A percentile compares a stretch with the other conserved stretches of the same genome.
Evolutionary conservation across 2,329 filamentous ascomycete genomes (phyloP).

Genomic region (Myriosclerotinia duriaeana): DNA sequence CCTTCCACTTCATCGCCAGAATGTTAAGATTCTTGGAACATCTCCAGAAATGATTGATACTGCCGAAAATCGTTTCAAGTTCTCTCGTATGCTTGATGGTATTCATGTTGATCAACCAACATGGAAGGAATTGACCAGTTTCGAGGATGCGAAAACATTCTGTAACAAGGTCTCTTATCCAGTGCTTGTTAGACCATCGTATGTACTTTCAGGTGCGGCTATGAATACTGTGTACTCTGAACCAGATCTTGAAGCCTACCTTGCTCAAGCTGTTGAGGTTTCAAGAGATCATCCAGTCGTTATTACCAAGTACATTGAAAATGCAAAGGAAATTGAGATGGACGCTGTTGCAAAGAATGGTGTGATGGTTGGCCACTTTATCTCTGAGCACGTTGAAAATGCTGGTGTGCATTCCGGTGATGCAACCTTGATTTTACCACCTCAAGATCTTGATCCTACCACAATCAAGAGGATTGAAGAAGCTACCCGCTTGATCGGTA

Average conservation of each 20-base stretch:
- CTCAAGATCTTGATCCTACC: conserved; percentile 70
- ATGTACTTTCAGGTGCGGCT: conserved; percentile 94
- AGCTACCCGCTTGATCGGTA: conserved; percentile 92
- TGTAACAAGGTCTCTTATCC: conserved; percentile 85
- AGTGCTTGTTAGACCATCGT: conserved; percentile 89
- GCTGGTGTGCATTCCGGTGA: conserved; percentile 98
- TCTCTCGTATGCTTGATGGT: conserved; percentile 94
- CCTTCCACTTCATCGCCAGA: conserved; percentile 85
- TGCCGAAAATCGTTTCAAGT: conserved; percentile 97
- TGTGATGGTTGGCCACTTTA: conserved; percentile 83
- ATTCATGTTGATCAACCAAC: conserved; percentile 96
- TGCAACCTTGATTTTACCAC: conserved; percentile 89
- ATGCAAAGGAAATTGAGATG: conserved; percentile 93
- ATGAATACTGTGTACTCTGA: conserved; percentile 95
- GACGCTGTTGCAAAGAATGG: conserved; percentile 88
- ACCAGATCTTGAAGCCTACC: conserved; percentile 90
- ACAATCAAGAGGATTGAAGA: conserved; percentile 88
- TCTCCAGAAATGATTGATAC: conserved; percentile 94
- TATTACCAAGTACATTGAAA: conserved; percentile 97
- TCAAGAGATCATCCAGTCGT: conserved; percentile 98
- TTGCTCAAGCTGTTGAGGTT: conserved; percentile 83
- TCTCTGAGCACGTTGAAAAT: conserved; percentile 94
- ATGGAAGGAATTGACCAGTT: conserved; percentile 97
- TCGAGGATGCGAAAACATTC: conserved; percentile 80
- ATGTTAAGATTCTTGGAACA: conserved; percentile 87